phyloP scores from a whole-genome alignment of 2,329 filamentous ascomycete species.

The Teratosphaeria destructans region DNA sequence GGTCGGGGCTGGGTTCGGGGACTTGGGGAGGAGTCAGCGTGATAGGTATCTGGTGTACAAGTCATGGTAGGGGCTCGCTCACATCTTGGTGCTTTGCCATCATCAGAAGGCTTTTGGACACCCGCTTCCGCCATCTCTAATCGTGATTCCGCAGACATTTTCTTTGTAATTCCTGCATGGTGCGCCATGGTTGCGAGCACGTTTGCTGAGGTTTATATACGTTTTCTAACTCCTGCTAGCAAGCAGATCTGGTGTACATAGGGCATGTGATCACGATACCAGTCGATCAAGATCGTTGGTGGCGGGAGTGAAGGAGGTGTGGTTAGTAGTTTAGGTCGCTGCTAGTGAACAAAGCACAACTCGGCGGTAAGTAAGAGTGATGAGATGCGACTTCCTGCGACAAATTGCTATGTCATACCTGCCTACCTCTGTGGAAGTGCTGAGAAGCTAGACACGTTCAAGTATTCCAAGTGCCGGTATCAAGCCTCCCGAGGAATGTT shows the following conservation, averaged over 20 bases:
- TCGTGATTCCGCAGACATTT: not conserved
- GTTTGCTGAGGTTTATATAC: not conserved
- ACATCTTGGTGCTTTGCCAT: not conserved
- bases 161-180: not conserved
- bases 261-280: not conserved
- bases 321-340: not conserved
- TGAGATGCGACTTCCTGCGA: not conserved
- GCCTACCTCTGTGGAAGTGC: not conserved
- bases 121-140: not conserved
- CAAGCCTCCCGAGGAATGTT: no score
- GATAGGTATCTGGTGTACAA: not conserved
- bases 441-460: not conserved
- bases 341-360: not conserved
- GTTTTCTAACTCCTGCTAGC: not conserved
- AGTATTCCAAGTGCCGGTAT: not conserved
- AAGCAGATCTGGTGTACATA: not conserved
- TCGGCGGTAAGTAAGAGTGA: not conserved
- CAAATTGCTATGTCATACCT: not conserved
- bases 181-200: not conserved
- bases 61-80: not conserved
- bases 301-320: not conserved
- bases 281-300: not conserved
- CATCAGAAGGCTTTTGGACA: not conserved
- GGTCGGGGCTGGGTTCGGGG: slow-evolving; percentile 6
- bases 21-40: not conserved